A percentile compares a stretch with the other conserved stretches of the same genome.
Evolutionary conservation across 2,329 filamentous ascomycete species (phyloP).

Genomic region (Ceratocystis cacaofunesta): DNA sequence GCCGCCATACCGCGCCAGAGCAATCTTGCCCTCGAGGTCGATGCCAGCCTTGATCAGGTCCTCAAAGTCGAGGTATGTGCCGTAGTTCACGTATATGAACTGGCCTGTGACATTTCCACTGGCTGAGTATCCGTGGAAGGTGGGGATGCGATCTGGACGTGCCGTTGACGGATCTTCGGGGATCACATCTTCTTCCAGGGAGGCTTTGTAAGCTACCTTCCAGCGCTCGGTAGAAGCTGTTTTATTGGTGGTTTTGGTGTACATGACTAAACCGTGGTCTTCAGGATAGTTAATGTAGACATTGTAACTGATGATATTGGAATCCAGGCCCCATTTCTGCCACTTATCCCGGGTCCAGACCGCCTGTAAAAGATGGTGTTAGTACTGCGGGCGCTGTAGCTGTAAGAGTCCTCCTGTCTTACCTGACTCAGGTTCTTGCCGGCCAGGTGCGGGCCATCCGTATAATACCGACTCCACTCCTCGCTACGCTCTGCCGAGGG

Average conservation of each 20-base stretch:
- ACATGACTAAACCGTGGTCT: constrained; percentile 52
- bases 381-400: background rate
- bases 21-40: constrained; percentile 69
- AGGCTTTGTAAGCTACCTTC: constrained; percentile 61
- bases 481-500: constrained; percentile 41
- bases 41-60: constrained; percentile 64
- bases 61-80: constrained; percentile 72
- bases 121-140: constrained; percentile 89
- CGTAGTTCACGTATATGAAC: constrained; percentile 85
- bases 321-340: constrained; percentile 53
- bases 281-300: constrained; percentile 65
- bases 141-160: constrained; percentile 59
- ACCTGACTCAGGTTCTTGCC: constrained; percentile 64
- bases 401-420: constrained; percentile 14
- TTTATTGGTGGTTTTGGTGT: constrained; percentile 33
- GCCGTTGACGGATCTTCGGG: constrained; percentile 68
- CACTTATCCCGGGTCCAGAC: constrained; percentile 62
- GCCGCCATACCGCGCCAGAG: constrained; percentile 68
- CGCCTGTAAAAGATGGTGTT: constrained; percentile 31
- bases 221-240: constrained; percentile 28
- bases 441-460: constrained; percentile 58
- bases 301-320: constrained; percentile 54
- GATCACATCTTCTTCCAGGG: constrained; percentile 69
- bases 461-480: constrained; percentile 69
- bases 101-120: constrained; percentile 79